Conservation (phyloP, 2,329 filamentous ascomycete genomes). For the Phyllosticta citriasiana region DNA sequence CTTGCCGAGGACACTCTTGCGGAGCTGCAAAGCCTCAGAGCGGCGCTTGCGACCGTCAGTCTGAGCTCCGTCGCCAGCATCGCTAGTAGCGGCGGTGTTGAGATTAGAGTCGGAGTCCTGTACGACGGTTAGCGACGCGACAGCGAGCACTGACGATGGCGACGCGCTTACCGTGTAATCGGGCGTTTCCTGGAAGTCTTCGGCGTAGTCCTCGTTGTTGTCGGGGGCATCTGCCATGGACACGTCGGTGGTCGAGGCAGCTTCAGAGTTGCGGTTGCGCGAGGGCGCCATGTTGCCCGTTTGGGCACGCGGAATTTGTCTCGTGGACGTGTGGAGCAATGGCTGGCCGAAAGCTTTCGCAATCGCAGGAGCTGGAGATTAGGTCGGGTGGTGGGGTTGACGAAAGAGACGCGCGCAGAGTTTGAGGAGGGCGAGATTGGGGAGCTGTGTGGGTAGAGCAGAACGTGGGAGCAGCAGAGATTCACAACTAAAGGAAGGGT, state of each 20-base stretch:
- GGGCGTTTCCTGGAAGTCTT: conserved; percentile 49
- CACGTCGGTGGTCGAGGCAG: conserved; percentile 26
- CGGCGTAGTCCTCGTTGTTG: conserved; percentile 16
- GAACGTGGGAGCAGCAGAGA: background rate
- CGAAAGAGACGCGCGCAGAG: conserved; percentile 8
- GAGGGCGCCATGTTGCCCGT: conserved; percentile 29
- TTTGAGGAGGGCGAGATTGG: conserved; percentile 6
- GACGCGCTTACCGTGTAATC: conserved; percentile 45
- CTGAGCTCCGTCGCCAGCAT: conserved; percentile 59
- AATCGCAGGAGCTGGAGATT: background rate
- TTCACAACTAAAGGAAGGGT: background rate
- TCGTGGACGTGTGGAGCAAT: background rate
- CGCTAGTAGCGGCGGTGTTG: conserved; percentile 69
- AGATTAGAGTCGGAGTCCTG: conserved; percentile 57
- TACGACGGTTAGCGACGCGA: conserved; percentile 15
- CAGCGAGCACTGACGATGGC: background rate
- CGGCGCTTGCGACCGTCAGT: conserved; percentile 74
- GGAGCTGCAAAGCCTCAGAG: conserved; percentile 78
- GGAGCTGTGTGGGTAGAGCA: background rate
- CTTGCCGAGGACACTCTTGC: conserved; percentile 86
- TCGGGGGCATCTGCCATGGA: conserved; percentile 32
- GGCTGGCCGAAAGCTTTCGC: conserved; percentile 2
- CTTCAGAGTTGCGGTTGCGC: conserved; percentile 22
- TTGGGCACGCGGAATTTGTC: conserved; percentile 8
- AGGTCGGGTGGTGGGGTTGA: conserved; percentile 7